A percentile compares a stretch with the other conserved stretches of the same genome.
phyloP scores from a whole-genome alignment of 106 monocot genomes.

The Allium cepa region DNA sequence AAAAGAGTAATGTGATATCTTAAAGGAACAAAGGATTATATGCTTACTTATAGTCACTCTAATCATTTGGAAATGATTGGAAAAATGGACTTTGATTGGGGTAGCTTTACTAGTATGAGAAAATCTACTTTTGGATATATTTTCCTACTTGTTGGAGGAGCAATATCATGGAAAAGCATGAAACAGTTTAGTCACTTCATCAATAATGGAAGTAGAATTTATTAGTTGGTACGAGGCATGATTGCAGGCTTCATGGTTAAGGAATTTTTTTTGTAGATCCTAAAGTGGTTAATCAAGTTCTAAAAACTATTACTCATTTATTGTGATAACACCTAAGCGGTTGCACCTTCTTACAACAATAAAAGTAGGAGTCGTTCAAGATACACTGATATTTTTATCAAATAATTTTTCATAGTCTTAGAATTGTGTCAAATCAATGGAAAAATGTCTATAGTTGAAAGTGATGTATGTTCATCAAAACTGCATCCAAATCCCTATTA shows the following conservation, averaged over 20 bases:
- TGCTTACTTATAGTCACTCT: neutral
- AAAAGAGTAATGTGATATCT: neutral
- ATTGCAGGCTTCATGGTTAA: neutral
- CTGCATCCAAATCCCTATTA: too few species aligned
- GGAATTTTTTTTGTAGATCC: neutral
- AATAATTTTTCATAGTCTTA: too few species aligned
- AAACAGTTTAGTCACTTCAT: neutral
- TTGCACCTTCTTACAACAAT: neutral
- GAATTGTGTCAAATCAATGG: too few species aligned
- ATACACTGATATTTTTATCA: neutral
- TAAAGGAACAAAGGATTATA: neutral
- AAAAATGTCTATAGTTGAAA: too few species aligned
- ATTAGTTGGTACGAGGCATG: neutral
- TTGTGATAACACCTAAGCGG: neutral
- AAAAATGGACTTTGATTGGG: neutral
- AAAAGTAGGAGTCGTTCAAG: neutral
- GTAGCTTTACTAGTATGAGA: neutral
- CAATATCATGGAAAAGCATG: conserved; percentile 2
- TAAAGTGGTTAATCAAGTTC: too few species aligned
- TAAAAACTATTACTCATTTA: neutral
- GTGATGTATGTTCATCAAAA: too few species aligned
- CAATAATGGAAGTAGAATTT: conserved; percentile 7
- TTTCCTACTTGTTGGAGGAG: conserved; percentile 6
- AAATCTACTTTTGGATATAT: conserved; percentile 6
- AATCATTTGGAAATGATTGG: conserved; percentile 5